Base-by-base conservation (phyloP, 2,329 filamentous ascomycete species). In the Cladosporium sp. region DNA sequence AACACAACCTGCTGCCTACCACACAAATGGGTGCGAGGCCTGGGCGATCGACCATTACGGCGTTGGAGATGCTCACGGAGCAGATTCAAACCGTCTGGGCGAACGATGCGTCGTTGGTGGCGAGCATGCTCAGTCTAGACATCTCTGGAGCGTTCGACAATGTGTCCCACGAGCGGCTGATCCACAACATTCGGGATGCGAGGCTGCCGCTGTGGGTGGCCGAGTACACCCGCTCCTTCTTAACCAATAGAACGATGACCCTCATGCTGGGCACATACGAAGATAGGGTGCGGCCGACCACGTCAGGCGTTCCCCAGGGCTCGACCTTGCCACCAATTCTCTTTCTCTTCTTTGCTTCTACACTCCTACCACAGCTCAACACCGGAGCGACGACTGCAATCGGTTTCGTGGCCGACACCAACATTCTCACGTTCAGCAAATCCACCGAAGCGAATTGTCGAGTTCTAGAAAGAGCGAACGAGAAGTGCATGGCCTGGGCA, bases 121-220 rank as follows among this genome's bases (percentile, higher is more conserved):
- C 57, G n/a, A 66, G 59, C 19, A 54, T 70, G n/a, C 61, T 68
- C 2, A 46, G 63, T 3, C 59, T 70, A 1, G 60, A 70, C 55
- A 55, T 69, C 18, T 63, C 60, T 2, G 58, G 62, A 16, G 66
- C 63, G 11, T 70, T 67, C 50, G 51, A 60, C 43, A 58, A 70
- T 13, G 68, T 74, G 11, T 69, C 56, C 22, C 70, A 69, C 52
- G 62, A 69, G 41, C 52, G 66, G 57, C 52, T 70, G 33, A 38
- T 70, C 35, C 56, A 67, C 42, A 67, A 68, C 46, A 60, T 72
- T 35, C 61, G 59, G 56, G 57, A 57, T 19, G 52, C 63, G 58
- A 56, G 62, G 16, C 64, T 69, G 46, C 66, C 60, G 18, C 53
- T 58, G 33, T 38, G 19, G 3, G 28, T 61, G 10, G 44, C 59